Evolutionary conservation across 2,329 filamentous ascomycete genomes (phyloP), one percentile per base, ranked within the genome.

Genomic region (Bipolaris cookei): DNA sequence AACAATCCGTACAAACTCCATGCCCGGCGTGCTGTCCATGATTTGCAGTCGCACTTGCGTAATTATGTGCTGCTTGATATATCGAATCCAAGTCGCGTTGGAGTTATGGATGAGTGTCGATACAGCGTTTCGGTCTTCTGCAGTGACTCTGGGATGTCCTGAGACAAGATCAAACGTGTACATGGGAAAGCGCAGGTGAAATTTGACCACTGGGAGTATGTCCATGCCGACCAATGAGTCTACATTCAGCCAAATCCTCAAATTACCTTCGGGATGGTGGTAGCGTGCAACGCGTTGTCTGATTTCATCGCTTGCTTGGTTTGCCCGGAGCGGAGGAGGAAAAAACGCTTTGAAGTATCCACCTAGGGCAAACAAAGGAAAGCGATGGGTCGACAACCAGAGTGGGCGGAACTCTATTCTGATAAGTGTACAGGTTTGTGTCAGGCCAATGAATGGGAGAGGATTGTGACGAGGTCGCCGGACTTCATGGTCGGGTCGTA

Each of bases 331-430:
- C 0, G 54, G 38, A 4, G 16, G 6, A 2, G 64, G 65, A 35
- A 59, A 67, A 59, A 71, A 72, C 20, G 55, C 43, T 32, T 64
- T 63, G 20, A 72, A 43, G 45, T 71, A 73, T 0, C 46, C 45
- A 2, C 58, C 45, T 1, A 69, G 14, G 1, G 56, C 57, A 23
- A 41, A 57, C 2, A 72, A 52, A 2, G 62, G 63, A n/a, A 72
- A 63, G 2, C 43, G 50, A 38, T 71, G 63, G 0, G 52, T 58
- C 0, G 62, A 55, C n/a, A 72, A 51, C 68, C 70, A 74, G 20
- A 59, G 56, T 2, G 61, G 59, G 16, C 66, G 67, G 23, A 74
- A 73, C 14, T 72, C 70, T 3, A 53, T 54, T n/a, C 70, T 66
- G 7, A 73, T 64, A 8, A 56, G 49, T 7, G 48, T 20, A 38